These are phyloP conservation scores for Yamadazyma triangularis DNA, from an alignment of 1,139 yeast genomes.

Conservation along the genomic window DNA sequence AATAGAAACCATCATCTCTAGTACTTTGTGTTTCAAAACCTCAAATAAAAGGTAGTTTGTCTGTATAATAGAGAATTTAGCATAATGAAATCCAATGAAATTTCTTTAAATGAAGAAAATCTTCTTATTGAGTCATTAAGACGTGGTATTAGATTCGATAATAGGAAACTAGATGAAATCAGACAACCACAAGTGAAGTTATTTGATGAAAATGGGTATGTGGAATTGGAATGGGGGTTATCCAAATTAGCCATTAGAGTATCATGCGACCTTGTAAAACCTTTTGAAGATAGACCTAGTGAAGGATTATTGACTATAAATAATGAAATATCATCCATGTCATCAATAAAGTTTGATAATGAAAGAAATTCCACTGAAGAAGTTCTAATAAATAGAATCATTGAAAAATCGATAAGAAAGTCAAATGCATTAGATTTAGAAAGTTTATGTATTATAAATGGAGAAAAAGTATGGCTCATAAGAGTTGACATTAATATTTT, in stretches of 20 bases:
- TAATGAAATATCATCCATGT: slow-evolving; percentile 88
- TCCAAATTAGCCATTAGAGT: slow-evolving; percentile 75
- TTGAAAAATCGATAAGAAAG: slow-evolving; percentile 87
- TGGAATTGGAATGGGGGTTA: slow-evolving; percentile 69
- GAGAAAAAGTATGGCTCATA: slow-evolving; percentile 84
- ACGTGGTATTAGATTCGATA: slow-evolving; percentile 62
- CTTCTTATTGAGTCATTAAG: slow-evolving; percentile 62
- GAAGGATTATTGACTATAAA: slow-evolving; percentile 85
- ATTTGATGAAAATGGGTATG: slow-evolving; percentile 59
- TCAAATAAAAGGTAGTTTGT: too few relatives aligned
- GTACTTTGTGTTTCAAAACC: too few relatives aligned
- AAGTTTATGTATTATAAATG: slow-evolving; percentile 85
- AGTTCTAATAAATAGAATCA: slow-evolving; percentile 67
- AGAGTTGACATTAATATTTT: slow-evolving; percentile 87
- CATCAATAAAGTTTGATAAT: slow-evolving; percentile 77
- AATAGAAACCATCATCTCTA: too few relatives aligned
- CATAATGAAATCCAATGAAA: slow-evolving; percentile 5
- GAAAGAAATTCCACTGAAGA: slow-evolving; percentile 69
- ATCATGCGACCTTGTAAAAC: slow-evolving; percentile 74
- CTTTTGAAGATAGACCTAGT: slow-evolving; percentile 88
- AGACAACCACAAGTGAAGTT: slow-evolving; percentile 41
- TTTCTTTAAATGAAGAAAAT: slow-evolving; percentile 61
- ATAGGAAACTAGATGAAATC: slow-evolving; percentile 58
- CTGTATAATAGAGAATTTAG: too few relatives aligned
- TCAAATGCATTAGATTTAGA: slow-evolving; percentile 90